Percentiles rank a stretch among this genome's conserved stretches.
Conservation (phyloP, 768 basidiomycete genomes). For the Albatrellus ellisii region DNA sequence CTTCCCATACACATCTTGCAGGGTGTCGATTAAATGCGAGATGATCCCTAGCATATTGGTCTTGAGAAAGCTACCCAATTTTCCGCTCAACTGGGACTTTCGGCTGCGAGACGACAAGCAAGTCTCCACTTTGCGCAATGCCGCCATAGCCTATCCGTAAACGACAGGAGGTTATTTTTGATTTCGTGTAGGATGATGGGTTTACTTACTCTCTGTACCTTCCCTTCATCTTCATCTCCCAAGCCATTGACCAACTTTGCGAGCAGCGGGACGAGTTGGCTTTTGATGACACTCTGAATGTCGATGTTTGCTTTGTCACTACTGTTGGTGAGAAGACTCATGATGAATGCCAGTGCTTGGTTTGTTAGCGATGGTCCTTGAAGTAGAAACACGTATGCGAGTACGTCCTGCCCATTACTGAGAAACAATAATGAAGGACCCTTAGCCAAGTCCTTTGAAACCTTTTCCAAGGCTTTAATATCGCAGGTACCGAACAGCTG, state of each 20-base stretch:
- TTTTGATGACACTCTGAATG: constrained; percentile 43
- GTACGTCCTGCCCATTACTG: constrained; percentile 42
- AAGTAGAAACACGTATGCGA: constrained; percentile 56
- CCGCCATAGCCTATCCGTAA: constrained; percentile 26
- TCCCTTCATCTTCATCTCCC: constrained; percentile 48
- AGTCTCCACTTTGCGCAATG: constrained; percentile 31
- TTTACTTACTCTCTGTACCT: constrained; percentile 30
- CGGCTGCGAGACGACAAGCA: constrained; percentile 18
- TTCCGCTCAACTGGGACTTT: no score
- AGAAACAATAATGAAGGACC: constrained; percentile 38
- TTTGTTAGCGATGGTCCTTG: constrained; percentile 40
- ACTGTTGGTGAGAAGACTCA: constrained; percentile 40
- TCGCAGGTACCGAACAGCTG: constrained; percentile 53
- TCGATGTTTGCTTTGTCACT: constrained; percentile 24
- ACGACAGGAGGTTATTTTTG: not conserved
- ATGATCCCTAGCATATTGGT: constrained; percentile 76
- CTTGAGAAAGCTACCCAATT: constrained; percentile 51
- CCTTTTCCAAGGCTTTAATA: constrained; percentile 39
- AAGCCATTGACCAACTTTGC: constrained; percentile 65
- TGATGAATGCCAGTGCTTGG: constrained; percentile 47
- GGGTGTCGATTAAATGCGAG: constrained; percentile 69
- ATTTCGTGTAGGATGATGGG: not conserved
- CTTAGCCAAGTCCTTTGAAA: constrained; percentile 39
- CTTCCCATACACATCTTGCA: constrained; percentile 77
- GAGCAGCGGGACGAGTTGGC: constrained; percentile 55